Evolutionary conservation across 805 yeast species (phyloP).

Genomic region (Candida mattraensis): DNA sequence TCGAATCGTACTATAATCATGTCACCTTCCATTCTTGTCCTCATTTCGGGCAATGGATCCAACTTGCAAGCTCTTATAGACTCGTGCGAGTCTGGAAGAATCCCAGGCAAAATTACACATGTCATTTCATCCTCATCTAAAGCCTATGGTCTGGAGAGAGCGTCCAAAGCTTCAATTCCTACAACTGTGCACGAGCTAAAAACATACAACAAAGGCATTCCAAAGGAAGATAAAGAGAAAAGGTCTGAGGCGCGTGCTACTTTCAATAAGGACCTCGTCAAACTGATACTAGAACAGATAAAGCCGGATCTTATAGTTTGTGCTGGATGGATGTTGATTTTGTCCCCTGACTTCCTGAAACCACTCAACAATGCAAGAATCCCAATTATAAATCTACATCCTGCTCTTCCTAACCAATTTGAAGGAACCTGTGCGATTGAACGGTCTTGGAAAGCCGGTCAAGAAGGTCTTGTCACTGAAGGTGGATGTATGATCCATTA

Average conservation of each 20-base stretch:
- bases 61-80: conserved; percentile 93
- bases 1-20: neutral
- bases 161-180: conserved; percentile 67
- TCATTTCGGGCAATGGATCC: conserved; percentile 95
- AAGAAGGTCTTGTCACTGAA: conserved; percentile 66
- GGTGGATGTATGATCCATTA: conserved; percentile 97
- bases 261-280: conserved; percentile 80
- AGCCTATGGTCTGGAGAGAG: conserved; percentile 89
- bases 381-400: conserved; percentile 90
- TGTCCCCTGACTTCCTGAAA: conserved; percentile 71
- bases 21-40: conserved; percentile 55
- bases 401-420: conserved; percentile 95
- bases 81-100: conserved; percentile 44
- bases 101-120: conserved; percentile 54
- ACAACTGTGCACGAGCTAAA: conserved; percentile 70
- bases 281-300: conserved; percentile 50
- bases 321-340: conserved; percentile 97
- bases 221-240: conserved; percentile 62
- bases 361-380: conserved; percentile 61
- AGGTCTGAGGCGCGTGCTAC: conserved; percentile 62
- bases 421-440: conserved; percentile 98
- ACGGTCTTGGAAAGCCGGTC: conserved; percentile 94
- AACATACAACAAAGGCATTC: conserved; percentile 68
- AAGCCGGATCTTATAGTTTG: conserved; percentile 89
- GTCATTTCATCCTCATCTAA: conserved; percentile 82